phyloP scores from a whole-genome alignment of 306 rosid species.

The Acacia acuminata region DNA sequence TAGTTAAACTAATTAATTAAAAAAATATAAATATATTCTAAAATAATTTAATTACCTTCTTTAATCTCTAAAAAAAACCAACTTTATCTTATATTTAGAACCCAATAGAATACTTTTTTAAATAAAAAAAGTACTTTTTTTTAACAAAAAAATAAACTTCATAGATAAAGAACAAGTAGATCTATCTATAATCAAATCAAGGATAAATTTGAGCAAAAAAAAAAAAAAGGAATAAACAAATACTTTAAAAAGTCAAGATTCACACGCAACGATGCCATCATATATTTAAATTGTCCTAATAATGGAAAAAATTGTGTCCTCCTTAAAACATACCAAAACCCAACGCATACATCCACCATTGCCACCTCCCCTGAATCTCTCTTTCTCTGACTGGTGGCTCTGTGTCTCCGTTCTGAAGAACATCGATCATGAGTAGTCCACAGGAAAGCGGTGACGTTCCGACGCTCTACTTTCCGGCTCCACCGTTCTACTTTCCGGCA shows the following conservation, averaged over 20 bases:
- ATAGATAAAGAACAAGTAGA: no score
- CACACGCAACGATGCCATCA: not conserved
- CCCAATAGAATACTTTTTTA: no score
- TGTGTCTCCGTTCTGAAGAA: not conserved
- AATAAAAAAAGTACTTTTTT: no score
- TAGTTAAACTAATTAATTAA: no score
- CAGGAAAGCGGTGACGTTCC: not conserved
- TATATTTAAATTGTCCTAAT: not conserved
- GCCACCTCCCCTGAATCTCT: not conserved
- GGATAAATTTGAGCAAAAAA: no score
- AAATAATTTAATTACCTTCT: no score
- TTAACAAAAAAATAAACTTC: no score
- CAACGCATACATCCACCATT: not conserved
- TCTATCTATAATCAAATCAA: no score
- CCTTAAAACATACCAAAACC: not conserved
- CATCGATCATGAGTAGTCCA: not conserved
- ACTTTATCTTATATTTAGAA: no score
- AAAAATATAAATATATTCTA: no score
- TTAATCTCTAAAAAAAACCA: no score
- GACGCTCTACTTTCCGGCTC: not conserved
- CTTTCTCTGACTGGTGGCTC: not conserved
- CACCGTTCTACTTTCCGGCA: not conserved
- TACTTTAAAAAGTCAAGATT: not conserved
- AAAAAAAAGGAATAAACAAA: not conserved
- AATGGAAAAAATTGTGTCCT: not conserved